Evolutionary conservation across 2,329 filamentous ascomycete species (phyloP), one percentile per base, ranked within the genome.

Genomic region (Hortaea werneckii): DNA sequence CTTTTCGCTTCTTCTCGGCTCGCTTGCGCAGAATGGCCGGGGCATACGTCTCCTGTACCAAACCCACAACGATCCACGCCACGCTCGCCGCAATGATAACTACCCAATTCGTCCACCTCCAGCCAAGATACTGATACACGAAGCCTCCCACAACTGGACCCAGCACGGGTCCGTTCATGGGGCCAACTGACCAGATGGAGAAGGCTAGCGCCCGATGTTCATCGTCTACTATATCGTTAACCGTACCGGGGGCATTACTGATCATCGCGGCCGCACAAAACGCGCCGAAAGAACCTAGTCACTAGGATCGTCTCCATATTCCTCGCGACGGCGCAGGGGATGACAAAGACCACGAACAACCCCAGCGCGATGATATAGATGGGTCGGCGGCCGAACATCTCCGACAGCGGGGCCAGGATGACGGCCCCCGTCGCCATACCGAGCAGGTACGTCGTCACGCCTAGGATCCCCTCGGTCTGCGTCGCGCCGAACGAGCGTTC

Each of bases 51-150:
- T 94, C 87, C 50, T 77, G 77, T 41, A 85, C 71, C 1, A 76
- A 70, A 2, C 72, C 59, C 54, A 87, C 75, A 52, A 82, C 66
- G 13, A 75, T 50, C 46, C 81, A 76, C 0, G 78, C 79, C 0
- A 75, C 71, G 1, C 77, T 85, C 0, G 77, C 76, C 7, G 87
- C 72, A 43, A 94, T 89, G 57, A 90, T 67, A 6, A 82, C 77
- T 13, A 92, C 73, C 84, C 86, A 94, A 58, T 85, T 85, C 34
- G 41, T 43, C 87, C 87, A 95, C 29, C 88, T 71, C 89, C 89
- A 95, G 8, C 87, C 87, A 2, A 92, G 70, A 51, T 83, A 80
- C 63, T 88, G 74, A 53, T 71, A 86, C 1, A 85, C 78, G 54
- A 94, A 94, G 0, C 88, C 88, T 20, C 88, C 88, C 30, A 95